Percentiles rank a stretch among this genome's conserved stretches.
These are phyloP conservation scores for Colletotrichum spaethianum DNA, from an alignment of 2,329 filamentous ascomycete genomes.

Conservation along the genomic window DNA sequence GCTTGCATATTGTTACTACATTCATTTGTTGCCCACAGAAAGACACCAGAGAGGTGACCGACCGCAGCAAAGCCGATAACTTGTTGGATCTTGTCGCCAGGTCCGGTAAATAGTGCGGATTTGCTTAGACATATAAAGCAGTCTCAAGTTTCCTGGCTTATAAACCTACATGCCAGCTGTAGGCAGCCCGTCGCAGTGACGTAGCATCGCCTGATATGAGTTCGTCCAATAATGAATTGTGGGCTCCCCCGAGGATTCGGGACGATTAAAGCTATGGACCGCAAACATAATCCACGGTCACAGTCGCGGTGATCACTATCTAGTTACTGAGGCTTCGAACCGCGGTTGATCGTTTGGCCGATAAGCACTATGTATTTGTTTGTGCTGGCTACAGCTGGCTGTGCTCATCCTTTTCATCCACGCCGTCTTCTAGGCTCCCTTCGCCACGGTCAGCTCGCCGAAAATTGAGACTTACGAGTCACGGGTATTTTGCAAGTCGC, in stretches of 20 bases:
- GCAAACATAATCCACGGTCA: background rate
- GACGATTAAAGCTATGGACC: constrained; percentile 1
- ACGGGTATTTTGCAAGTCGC: background rate
- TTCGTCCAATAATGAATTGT: constrained; percentile 6
- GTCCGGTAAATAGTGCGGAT: background rate
- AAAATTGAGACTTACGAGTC: background rate
- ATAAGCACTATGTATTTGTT: background rate
- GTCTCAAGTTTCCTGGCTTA: too few relatives aligned
- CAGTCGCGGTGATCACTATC: background rate
- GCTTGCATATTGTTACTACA: constrained; percentile 3
- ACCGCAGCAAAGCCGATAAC: background rate
- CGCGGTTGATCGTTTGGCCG: constrained; percentile 3
- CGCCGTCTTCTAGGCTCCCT: background rate
- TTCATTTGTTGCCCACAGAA: background rate
- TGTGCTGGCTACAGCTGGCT: background rate
- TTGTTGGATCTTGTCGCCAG: background rate
- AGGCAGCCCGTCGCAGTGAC: background rate
- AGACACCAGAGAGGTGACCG: background rate
- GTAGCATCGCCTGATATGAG: background rate
- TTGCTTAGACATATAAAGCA: too few relatives aligned
- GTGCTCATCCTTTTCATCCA: background rate
- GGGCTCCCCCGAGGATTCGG: constrained; percentile 2
- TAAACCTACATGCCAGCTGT: background rate
- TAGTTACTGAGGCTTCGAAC: background rate
- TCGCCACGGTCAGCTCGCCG: background rate